These are phyloP conservation scores for Globisporangium irregulare DNA, from an alignment of 352 stramenopile species.

Conservation along the genomic window DNA sequence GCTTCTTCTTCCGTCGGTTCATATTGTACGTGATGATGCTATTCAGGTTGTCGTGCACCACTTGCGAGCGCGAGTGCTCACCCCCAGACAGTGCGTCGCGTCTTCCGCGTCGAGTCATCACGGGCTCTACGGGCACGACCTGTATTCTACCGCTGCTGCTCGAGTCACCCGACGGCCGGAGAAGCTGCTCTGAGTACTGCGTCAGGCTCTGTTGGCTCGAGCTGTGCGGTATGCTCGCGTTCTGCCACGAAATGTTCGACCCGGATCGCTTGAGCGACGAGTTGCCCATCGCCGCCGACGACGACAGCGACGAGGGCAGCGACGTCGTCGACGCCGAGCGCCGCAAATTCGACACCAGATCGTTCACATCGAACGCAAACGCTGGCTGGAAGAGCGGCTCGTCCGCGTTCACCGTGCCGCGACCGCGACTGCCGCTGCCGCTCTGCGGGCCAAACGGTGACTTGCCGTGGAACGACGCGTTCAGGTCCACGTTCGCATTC, in stretches of 20 bases:
- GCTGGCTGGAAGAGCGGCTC: constrained; percentile 38
- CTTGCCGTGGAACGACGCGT: constrained; percentile 32
- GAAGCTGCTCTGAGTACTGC: constrained; percentile 10
- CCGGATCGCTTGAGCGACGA: constrained; percentile 15
- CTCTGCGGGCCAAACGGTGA: not conserved
- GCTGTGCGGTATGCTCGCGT: not conserved
- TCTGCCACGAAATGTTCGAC: constrained; percentile 18
- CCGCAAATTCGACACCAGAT: constrained; percentile 32
- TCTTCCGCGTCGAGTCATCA: constrained; percentile 30
- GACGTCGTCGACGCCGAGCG: constrained; percentile 29
- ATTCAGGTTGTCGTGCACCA: constrained; percentile 23
- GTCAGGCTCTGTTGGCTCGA: constrained; percentile 22
- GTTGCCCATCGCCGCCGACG: constrained; percentile 21
- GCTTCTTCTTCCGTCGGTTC: constrained; percentile 61
- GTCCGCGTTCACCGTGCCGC: constrained; percentile 6
- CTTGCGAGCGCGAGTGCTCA: constrained; percentile 26
- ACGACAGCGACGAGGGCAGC: constrained; percentile 21
- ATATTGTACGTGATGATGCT: constrained; percentile 58
- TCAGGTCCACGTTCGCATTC: constrained; percentile 32
- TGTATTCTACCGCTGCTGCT: constrained; percentile 25
- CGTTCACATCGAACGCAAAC: constrained; percentile 58
- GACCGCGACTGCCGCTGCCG: constrained; percentile 2
- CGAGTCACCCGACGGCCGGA: not conserved
- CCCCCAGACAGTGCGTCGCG: constrained; percentile 39
- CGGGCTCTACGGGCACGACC: constrained; percentile 20